Base-by-base conservation (phyloP, 2,329 filamentous ascomycete genomes). In the Coniochaeta prunicola region DNA sequence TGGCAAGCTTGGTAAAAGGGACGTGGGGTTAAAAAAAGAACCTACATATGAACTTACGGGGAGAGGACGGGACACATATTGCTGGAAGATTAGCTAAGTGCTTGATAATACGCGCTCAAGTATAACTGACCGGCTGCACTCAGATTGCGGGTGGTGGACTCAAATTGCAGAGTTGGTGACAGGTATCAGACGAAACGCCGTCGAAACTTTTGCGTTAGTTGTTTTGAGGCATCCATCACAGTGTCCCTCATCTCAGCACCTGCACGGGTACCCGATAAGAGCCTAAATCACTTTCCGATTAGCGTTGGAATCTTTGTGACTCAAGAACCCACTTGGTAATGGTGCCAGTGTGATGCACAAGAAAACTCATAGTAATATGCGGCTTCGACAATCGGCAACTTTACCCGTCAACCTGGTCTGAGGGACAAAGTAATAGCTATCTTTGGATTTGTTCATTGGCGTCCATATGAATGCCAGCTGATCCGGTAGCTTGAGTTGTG, bases 321-420 rank as follows among this genome's bases (percentile, higher is more conserved):
- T 10, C 15, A 38, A 10, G 15, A 38, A 17, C 36, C 19, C 36
- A 38, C 15, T 38, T n/a, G 36, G 15, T n/a, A n/a, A n/a, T n/a
- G 15, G 36, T n/a, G 36, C 9, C 36, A 10, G 6, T n/a, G 6
- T n/a, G 17, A 38, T n/a, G 36, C 36, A 38, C 36, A 17, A 21
- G 12, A 5, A 4, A 38, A 17, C 36, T 38, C 19, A n/a, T 38
- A 3, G 15, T 38, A 38, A 38, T n/a, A 38, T n/a, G 4, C 36
- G 4, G 40, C 13, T 28, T 21, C 24, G 13, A 28, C 45, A 12
- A 30, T 50, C 26, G 45, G 45, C 45, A 50, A n/a, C 21, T 50
- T 57, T 57, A 57, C 45, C 56, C 56, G 56, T 28, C n/a, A 48
- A 57, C 38, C 56, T 50, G 56, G 56, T 57, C 48, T 24, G 38